Percentiles rank a stretch among this genome's conserved stretches.
phyloP scores from a whole-genome alignment of 1,284 basidiomycete genomes.

The Sparassis latifolia region DNA sequence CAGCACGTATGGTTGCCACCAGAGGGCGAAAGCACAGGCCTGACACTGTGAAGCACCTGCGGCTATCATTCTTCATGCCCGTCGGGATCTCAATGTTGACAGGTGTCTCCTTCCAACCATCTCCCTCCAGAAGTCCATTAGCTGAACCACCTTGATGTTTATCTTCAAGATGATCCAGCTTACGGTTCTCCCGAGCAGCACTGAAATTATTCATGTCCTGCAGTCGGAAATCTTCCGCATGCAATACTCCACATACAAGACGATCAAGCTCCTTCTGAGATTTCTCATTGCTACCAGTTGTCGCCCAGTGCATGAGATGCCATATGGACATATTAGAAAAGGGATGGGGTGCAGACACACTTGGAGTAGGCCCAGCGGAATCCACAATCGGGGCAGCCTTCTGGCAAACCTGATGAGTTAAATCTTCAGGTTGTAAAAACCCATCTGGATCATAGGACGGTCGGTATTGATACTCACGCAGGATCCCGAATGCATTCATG shows the following conservation, averaged over 20 bases:
- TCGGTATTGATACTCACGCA: not conserved
- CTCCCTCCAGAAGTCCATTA: not conserved
- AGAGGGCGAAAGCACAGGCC: constrained; percentile 15
- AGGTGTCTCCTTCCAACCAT: constrained; percentile 20
- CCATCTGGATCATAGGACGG: not conserved
- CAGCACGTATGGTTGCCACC: not conserved
- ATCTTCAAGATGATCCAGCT: constrained; percentile 11
- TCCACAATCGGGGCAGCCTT: not conserved
- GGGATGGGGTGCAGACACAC: not conserved
- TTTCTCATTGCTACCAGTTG: not conserved
- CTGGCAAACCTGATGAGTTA: not conserved
- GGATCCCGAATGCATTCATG: not conserved
- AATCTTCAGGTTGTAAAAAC: not conserved
- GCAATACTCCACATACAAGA: not conserved
- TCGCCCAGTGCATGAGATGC: not conserved
- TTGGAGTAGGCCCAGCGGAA: not conserved
- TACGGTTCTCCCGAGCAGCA: not conserved
- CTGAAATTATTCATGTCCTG: not conserved
- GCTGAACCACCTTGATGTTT: not conserved
- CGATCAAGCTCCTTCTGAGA: not conserved
- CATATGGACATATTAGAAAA: not conserved
- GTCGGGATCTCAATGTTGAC: constrained; percentile 20
- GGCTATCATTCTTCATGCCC: constrained; percentile 11
- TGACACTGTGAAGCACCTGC: constrained; percentile 18
- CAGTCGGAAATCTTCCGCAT: not conserved